These are phyloP conservation scores for Platismatia glauca DNA, from an alignment of 495 filamentous ascomycete genomes.

Conservation along the genomic window DNA sequence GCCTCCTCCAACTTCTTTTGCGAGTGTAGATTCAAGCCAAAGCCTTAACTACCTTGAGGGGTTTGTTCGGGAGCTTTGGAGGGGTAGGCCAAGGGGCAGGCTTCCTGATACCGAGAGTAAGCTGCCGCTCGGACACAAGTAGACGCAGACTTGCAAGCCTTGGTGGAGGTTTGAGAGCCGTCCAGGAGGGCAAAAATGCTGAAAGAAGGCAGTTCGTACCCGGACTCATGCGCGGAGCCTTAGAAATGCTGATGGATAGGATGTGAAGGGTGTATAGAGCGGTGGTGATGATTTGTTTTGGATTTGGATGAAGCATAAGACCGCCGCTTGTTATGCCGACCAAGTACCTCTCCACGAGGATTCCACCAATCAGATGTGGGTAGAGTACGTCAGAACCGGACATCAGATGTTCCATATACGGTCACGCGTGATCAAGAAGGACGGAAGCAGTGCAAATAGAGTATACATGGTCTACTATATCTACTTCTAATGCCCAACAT, in stretches of 20 bases:
- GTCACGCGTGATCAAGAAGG: not conserved
- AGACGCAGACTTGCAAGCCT: not conserved
- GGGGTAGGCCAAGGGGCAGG: not conserved
- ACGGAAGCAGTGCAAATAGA: not conserved
- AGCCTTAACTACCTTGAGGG: not conserved
- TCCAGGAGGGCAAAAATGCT: not conserved
- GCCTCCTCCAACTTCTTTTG: not conserved
- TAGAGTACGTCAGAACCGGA: conserved; percentile 1
- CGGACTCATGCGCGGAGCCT: not conserved
- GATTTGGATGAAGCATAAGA: conserved; percentile 8
- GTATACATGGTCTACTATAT: not conserved
- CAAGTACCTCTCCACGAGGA: not conserved
- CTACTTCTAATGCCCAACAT: not conserved
- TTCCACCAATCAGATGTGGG: conserved; percentile 4
- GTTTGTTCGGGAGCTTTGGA: not conserved
- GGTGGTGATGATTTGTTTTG: not conserved
- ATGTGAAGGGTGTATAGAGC: not conserved
- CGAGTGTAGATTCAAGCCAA: not conserved
- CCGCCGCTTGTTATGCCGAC: conserved; percentile 8
- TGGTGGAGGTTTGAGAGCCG: not conserved
- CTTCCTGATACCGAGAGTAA: not conserved
- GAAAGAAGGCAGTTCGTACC: not conserved
- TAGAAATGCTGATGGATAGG: not conserved
- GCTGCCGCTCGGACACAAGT: not conserved
- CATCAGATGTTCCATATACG: not conserved